A percentile compares a stretch with the other conserved stretches of the same genome.
Evolutionary conservation across 805 yeast species (phyloP).

Genomic region (Tetrapisispora arboricola): DNA sequence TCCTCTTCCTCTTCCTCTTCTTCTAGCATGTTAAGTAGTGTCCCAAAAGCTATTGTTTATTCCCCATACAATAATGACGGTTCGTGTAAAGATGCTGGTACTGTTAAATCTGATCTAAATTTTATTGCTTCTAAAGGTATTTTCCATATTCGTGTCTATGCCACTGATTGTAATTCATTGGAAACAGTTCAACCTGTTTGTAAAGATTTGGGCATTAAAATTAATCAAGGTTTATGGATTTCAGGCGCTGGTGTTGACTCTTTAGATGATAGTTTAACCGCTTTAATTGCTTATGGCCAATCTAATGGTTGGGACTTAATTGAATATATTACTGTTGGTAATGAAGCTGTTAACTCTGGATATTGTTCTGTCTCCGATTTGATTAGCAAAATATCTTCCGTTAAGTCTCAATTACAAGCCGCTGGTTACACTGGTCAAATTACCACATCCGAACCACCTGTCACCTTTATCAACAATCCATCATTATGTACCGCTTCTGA

Average conservation of each 20-base stretch:
- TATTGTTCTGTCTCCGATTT: constrained; percentile 54
- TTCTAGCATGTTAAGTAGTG: constrained; percentile 19
- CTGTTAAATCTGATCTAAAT: constrained; percentile 50
- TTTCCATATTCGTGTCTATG: constrained; percentile 62
- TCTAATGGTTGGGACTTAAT: constrained; percentile 62
- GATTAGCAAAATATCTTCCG: constrained; percentile 51
- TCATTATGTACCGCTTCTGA: constrained; percentile 56
- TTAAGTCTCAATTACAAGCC: constrained; percentile 42
- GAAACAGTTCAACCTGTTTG: constrained; percentile 56
- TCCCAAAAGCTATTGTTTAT: constrained; percentile 57
- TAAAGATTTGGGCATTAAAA: constrained; percentile 47
- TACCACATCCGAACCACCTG: constrained; percentile 90
- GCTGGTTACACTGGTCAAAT: constrained; percentile 74
- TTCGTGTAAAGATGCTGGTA: constrained; percentile 49
- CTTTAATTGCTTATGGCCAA: constrained; percentile 42
- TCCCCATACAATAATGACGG: constrained; percentile 68
- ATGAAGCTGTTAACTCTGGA: constrained; percentile 69
- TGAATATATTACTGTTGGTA: constrained; percentile 72
- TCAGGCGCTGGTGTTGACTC: constrained; percentile 53
- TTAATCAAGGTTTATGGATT: constrained; percentile 88
- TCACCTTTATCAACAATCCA: constrained; percentile 51
- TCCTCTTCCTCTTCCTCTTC: constrained; percentile 6
- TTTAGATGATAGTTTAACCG: constrained; percentile 48
- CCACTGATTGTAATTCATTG: constrained; percentile 74
- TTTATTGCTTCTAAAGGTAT: constrained; percentile 54